These are phyloP conservation scores for Rhodofomes roseus DNA, from an alignment of 1,284 basidiomycete genomes.

Conservation along the genomic window DNA sequence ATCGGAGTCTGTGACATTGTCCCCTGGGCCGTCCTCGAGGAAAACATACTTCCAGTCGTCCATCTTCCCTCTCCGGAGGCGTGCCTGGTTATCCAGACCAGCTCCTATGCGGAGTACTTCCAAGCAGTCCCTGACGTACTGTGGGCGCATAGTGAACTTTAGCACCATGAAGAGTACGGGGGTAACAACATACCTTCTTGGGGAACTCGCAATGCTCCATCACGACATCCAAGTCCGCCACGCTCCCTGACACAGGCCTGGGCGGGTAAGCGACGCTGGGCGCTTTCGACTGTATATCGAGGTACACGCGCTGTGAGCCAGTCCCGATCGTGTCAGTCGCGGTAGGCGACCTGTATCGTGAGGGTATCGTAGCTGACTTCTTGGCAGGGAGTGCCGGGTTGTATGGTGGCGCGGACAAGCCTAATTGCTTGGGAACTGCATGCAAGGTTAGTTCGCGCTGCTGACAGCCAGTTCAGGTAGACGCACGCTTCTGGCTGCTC, in stretches of 20 bases:
- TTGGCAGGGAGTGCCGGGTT: constrained; percentile 73
- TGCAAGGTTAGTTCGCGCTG: background rate
- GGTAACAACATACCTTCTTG: constrained; percentile 58
- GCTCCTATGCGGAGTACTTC: constrained; percentile 68
- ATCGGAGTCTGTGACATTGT: constrained; percentile 31
- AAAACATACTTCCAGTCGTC: constrained; percentile 67
- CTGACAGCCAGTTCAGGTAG: background rate
- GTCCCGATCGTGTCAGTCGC: constrained; percentile 52
- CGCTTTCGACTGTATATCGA: constrained; percentile 58
- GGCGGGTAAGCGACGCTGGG: constrained; percentile 74
- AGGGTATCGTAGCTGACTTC: constrained; percentile 38
- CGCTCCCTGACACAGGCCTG: constrained; percentile 75
- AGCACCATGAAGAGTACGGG: background rate
- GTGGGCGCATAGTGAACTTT: background rate
- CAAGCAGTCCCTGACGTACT: constrained; percentile 78
- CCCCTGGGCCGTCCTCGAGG: constrained; percentile 45
- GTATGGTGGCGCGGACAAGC: constrained; percentile 48
- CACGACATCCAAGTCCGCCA: constrained; percentile 83
- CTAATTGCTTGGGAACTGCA: constrained; percentile 72
- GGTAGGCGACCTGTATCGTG: constrained; percentile 40
- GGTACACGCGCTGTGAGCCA: constrained; percentile 74
- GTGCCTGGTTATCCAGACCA: constrained; percentile 58
- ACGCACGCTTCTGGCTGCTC: constrained; percentile 69
- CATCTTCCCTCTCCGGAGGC: constrained; percentile 54
- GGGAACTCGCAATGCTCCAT: constrained; percentile 90